Conservation (phyloP, 345 rosid species). For the Gossypium bickii region DNA sequence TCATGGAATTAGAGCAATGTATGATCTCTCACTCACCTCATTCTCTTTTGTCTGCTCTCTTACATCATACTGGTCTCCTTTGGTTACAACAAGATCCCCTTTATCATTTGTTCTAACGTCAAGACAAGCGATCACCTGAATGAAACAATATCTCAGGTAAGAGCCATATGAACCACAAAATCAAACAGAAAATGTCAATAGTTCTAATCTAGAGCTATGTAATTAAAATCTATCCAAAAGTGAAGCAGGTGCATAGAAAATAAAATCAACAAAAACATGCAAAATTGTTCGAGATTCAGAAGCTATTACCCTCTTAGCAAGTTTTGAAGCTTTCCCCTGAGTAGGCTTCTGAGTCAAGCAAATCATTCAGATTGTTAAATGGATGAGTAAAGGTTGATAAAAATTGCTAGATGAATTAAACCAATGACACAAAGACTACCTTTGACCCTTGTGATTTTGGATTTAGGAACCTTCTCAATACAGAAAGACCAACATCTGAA, state of each 20-base stretch:
- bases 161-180: conserved; percentile 9
- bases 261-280: background rate
- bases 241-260: background rate
- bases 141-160: conserved; percentile 15
- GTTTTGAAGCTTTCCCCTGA: conserved; percentile 73
- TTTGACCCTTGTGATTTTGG: conserved; percentile 41
- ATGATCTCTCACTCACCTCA: conserved; percentile 48
- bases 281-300: conserved; percentile 9
- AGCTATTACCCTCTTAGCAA: conserved; percentile 84
- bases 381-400: conserved; percentile 14
- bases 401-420: conserved; percentile 2
- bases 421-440: conserved; percentile 44
- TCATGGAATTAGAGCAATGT: background rate
- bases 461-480: conserved; percentile 74
- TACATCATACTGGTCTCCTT: conserved; percentile 96
- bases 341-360: conserved; percentile 66
- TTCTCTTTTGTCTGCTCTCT: conserved; percentile 78
- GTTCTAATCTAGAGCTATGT: background rate
- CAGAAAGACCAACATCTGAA: conserved; percentile 92
- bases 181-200: background rate
- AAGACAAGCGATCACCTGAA: conserved; percentile 95
- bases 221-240: background rate
- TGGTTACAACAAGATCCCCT: conserved; percentile 97
- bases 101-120: conserved; percentile 93
- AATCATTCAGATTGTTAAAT: conserved; percentile 51